phyloP scores from a whole-genome alignment of 2,329 filamentous ascomycete genomes.

The Epicoccum sorghinum region DNA sequence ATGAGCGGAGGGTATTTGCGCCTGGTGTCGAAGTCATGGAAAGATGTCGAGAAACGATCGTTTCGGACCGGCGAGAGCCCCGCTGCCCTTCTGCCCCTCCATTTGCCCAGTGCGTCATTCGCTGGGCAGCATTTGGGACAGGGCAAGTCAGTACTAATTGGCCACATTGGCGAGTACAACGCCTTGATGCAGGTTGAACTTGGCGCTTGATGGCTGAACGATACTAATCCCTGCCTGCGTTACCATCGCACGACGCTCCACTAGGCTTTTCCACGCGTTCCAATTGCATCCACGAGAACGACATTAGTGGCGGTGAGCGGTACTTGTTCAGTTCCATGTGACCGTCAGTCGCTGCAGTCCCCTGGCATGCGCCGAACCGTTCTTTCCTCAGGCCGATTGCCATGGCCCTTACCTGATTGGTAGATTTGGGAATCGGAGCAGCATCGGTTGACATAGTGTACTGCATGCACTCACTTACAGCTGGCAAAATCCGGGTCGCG shows the following conservation, averaged over 20 bases:
- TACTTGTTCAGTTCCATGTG: slow-evolving; percentile 27
- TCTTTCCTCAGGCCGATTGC: slow-evolving; percentile 2
- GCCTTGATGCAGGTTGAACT: slow-evolving; percentile 29
- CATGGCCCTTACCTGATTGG: slow-evolving; percentile 3
- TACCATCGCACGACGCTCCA: slow-evolving; percentile 32
- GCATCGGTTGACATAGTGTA: slow-evolving; percentile 5
- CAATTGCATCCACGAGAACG: slow-evolving; percentile 24
- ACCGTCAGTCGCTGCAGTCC: slow-evolving; percentile 25
- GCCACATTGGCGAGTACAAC: slow-evolving; percentile 31
- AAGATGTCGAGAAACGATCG: slow-evolving; percentile 32
- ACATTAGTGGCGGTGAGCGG: slow-evolving; percentile 32
- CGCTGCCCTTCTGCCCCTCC: slow-evolving; percentile 33
- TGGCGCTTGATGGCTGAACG: slow-evolving; percentile 30
- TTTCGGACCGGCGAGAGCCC: slow-evolving; percentile 33
- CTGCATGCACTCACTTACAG: neutral
- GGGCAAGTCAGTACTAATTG: slow-evolving; percentile 28
- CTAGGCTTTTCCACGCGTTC: slow-evolving; percentile 26
- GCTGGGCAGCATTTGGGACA: slow-evolving; percentile 23
- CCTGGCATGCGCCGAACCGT: slow-evolving; percentile 19
- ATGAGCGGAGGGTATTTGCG: slow-evolving; percentile 22
- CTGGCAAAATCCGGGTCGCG: neutral
- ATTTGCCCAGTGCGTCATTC: slow-evolving; percentile 38
- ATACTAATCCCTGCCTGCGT: slow-evolving; percentile 25
- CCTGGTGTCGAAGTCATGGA: slow-evolving; percentile 25
- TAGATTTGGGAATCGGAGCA: neutral